A percentile compares a stretch with the other conserved stretches of the same genome.
These are phyloP conservation scores for Phaeophleospora eucalypticola DNA, from an alignment of 2,329 filamentous ascomycete species.

Conservation along the genomic window DNA sequence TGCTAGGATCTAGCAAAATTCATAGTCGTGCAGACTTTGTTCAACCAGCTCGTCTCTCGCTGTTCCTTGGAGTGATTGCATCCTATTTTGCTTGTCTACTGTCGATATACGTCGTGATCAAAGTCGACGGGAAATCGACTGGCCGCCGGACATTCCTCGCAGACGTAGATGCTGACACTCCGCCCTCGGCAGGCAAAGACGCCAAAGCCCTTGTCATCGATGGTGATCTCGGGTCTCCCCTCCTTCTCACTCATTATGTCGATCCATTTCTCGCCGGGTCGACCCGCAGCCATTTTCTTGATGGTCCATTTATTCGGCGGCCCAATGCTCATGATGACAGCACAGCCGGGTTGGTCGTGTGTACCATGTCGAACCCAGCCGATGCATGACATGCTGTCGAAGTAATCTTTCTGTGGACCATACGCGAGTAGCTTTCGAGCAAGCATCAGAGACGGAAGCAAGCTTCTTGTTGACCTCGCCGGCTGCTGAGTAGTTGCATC, in stretches of 20 bases:
- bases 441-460: slow-evolving; percentile 56
- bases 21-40: no score
- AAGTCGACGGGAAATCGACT: slow-evolving; percentile 36
- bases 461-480: slow-evolving; percentile 33
- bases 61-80: not conserved
- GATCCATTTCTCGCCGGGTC: slow-evolving; percentile 58
- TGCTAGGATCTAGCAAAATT: slow-evolving; percentile 32
- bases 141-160: slow-evolving; percentile 51
- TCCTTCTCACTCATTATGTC: slow-evolving; percentile 55
- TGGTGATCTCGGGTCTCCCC: slow-evolving; percentile 52
- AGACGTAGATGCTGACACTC: slow-evolving; percentile 61
- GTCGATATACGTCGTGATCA: slow-evolving; percentile 15
- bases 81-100: slow-evolving; percentile 7
- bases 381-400: slow-evolving; percentile 57
- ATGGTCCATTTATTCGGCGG: slow-evolving; percentile 19
- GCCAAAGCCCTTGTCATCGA: slow-evolving; percentile 58
- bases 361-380: slow-evolving; percentile 56
- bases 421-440: slow-evolving; percentile 65
- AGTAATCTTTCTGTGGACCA: slow-evolving; percentile 61
- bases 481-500: not conserved
- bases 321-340: slow-evolving; percentile 31
- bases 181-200: slow-evolving; percentile 52
- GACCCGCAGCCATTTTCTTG: slow-evolving; percentile 61
- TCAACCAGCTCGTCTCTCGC: no score
- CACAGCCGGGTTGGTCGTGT: slow-evolving; percentile 36